Conservation (phyloP, 306 rosid species). For the Purshia tridentata region DNA sequence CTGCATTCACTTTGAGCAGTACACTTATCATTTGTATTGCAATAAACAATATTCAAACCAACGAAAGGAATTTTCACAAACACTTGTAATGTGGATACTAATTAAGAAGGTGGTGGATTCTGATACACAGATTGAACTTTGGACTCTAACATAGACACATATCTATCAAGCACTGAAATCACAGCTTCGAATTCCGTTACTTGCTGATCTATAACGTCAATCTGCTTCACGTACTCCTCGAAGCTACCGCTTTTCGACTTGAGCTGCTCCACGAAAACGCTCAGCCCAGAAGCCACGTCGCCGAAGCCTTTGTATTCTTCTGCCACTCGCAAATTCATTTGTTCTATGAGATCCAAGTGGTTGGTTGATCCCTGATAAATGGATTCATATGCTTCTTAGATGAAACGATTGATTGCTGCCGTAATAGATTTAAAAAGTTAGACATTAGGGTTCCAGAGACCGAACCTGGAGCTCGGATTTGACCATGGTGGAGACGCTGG, state of each 20-base stretch:
- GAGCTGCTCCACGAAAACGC: slow-evolving; percentile 84
- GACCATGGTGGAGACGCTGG: slow-evolving; percentile 73
- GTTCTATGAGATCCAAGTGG: slow-evolving; percentile 81
- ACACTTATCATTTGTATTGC: background rate
- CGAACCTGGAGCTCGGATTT: slow-evolving; percentile 81
- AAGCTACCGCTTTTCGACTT: slow-evolving; percentile 72
- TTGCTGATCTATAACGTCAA: slow-evolving; percentile 74
- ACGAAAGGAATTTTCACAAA: background rate
- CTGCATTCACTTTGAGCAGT: no score
- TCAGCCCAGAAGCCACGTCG: slow-evolving; percentile 81
- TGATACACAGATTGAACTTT: slow-evolving; percentile 52
- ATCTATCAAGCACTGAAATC: slow-evolving; percentile 74
- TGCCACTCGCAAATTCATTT: slow-evolving; percentile 72
- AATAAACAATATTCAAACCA: background rate
- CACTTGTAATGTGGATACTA: background rate
- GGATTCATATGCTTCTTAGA: background rate
- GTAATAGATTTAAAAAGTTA: background rate
- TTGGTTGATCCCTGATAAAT: slow-evolving; percentile 64
- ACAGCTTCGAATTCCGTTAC: slow-evolving; percentile 88
- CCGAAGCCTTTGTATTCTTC: slow-evolving; percentile 85
- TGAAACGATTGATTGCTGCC: background rate
- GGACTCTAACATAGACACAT: slow-evolving; percentile 66
- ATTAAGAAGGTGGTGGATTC: slow-evolving; percentile 33
- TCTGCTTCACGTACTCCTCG: slow-evolving; percentile 66
- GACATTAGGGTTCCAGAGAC: slow-evolving; percentile 12